Evolutionary conservation across 129 eudicot species (phyloP).

Genomic region (Flaveria sonorensis): DNA sequence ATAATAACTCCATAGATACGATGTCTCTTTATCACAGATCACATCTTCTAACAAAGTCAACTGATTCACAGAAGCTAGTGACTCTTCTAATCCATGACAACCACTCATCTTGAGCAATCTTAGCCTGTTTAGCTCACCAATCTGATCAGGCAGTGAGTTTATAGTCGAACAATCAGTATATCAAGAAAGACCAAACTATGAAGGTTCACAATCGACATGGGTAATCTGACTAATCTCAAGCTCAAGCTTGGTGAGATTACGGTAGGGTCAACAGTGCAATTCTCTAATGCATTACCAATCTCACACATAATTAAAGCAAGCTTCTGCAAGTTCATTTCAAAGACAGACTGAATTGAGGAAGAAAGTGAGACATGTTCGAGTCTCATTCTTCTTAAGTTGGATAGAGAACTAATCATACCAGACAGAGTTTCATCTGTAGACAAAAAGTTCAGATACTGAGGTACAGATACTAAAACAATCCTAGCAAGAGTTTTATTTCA

Average conservation of each 20-base stretch:
- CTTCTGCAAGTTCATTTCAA: conserved; percentile 38
- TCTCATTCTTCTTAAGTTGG: conserved; percentile 21
- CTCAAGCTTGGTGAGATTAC: conserved; percentile 36
- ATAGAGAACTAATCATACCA: conserved; percentile 33
- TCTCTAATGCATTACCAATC: background rate
- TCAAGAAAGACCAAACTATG: no score
- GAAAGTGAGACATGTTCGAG: conserved; percentile 32
- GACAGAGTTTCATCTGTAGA: conserved; percentile 38
- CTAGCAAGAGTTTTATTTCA: no score
- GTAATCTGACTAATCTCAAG: conserved; percentile 14
- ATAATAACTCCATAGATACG: no score
- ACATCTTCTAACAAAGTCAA: no score
- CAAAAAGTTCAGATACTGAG: background rate
- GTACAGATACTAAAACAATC: background rate
- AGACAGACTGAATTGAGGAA: conserved; percentile 10
- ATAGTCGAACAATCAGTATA: background rate
- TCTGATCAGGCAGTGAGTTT: conserved; percentile 21
- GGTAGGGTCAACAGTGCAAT: conserved; percentile 9
- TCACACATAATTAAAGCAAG: conserved; percentile 41
- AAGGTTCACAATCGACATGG: conserved; percentile 24
- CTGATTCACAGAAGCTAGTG: no score
- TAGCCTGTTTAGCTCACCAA: conserved; percentile 32
- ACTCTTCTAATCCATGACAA: no score
- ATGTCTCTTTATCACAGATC: no score
- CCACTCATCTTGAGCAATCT: no score